Conservation (phyloP, 202 grass and related monocot species). For the Sporobolus alterniflorus region DNA sequence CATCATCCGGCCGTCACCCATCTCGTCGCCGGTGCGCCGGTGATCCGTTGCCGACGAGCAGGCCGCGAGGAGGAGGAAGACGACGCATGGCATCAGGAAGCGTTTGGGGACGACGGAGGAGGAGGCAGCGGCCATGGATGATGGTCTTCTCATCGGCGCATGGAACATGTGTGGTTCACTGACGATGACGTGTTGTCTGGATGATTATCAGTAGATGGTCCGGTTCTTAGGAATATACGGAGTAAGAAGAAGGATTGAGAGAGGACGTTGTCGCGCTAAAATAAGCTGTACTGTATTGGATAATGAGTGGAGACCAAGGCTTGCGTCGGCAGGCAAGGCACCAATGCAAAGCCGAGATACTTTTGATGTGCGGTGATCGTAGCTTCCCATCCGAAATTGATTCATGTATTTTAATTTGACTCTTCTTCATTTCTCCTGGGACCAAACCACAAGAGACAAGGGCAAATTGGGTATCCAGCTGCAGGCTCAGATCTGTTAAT, state of each 20-base stretch:
- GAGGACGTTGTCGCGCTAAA: neutral
- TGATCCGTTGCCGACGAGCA: neutral
- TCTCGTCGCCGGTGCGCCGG: neutral
- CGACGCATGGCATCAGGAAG: neutral
- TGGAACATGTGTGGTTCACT: neutral
- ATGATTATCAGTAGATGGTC: neutral
- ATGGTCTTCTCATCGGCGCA: neutral
- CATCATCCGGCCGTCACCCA: neutral
- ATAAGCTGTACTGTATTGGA: neutral
- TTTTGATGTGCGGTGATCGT: neutral
- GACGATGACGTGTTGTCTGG: neutral
- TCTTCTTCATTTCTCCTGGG: too few species aligned
- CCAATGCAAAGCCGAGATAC: neutral
- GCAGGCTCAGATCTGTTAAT: too few species aligned
- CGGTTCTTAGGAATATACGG: too few species aligned
- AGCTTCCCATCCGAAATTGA: neutral
- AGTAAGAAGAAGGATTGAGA: too few species aligned
- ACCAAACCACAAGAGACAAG: too few species aligned
- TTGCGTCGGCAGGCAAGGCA: neutral
- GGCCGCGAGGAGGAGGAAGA: neutral
- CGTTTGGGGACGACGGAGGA: neutral
- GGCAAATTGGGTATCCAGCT: too few species aligned
- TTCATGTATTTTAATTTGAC: neutral
- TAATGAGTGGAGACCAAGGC: neutral
- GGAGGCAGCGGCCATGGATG: slow-evolving; percentile 11